Evolutionary conservation across 2,329 filamentous ascomycete genomes (phyloP).

Genomic region (Penicillium sp.): DNA sequence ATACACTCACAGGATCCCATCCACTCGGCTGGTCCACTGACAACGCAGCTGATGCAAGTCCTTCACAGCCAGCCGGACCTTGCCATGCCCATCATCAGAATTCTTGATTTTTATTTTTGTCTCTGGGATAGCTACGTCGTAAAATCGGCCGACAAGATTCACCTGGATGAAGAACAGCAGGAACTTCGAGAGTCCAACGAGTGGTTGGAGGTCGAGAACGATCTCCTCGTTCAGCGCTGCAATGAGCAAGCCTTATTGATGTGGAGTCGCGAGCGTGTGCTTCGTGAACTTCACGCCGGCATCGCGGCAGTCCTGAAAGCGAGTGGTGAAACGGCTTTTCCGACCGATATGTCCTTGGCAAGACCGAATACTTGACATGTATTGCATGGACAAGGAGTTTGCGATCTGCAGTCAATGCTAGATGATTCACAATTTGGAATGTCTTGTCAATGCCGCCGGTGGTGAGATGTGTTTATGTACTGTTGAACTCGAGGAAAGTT

Average conservation of each 20-base stretch:
- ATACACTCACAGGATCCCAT: not conserved
- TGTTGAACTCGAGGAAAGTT: not conserved
- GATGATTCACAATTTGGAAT: too few species aligned
- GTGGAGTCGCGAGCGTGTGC: not conserved
- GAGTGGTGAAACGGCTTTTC: not conserved
- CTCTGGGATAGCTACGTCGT: not conserved
- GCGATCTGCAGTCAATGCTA: too few species aligned
- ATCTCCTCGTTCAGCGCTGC: not conserved
- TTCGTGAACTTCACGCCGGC: not conserved
- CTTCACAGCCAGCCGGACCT: not conserved
- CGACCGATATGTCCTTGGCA: not conserved
- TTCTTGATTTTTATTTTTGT: not conserved
- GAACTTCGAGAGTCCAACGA: not conserved
- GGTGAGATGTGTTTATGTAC: not conserved
- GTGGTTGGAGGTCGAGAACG: not conserved
- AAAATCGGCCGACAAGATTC: not conserved
- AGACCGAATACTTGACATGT: not conserved
- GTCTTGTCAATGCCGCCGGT: not conserved
- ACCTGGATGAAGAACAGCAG: not conserved
- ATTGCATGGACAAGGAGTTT: too few species aligned
- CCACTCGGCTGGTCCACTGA: not conserved
- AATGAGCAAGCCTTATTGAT: not conserved
- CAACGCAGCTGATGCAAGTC: not conserved
- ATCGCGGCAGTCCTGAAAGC: not conserved
- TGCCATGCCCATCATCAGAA: not conserved